These are phyloP conservation scores for Picea sitchensis DNA, from an alignment of 75 land plant genomes.

Conservation along the genomic window DNA sequence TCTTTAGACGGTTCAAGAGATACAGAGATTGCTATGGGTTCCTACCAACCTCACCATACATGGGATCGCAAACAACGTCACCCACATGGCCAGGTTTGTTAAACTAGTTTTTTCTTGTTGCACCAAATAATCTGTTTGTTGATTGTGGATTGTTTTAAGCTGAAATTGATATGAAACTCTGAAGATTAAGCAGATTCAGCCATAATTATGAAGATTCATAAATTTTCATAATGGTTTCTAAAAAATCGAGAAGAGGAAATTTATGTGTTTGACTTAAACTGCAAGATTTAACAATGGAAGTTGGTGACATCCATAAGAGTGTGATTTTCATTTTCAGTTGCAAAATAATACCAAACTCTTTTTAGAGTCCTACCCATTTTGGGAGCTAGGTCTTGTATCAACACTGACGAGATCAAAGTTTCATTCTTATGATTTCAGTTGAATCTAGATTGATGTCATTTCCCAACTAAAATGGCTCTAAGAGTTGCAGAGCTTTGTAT, in stretches of 20 bases:
- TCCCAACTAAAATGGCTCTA: neutral
- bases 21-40: constrained; percentile 45
- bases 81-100: constrained; percentile 44
- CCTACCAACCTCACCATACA: constrained; percentile 46
- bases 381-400: neutral
- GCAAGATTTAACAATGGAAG: neutral
- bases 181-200: neutral
- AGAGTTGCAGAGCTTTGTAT: neutral
- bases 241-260: neutral
- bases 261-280: neutral
- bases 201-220: neutral
- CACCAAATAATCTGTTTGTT: neutral
- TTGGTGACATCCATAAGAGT: neutral
- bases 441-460: neutral
- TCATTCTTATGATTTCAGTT: neutral
- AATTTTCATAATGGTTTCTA: neutral
- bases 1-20: constrained; percentile 41
- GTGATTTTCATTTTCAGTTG: neutral
- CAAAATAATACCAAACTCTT: neutral
- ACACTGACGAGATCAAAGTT: neutral
- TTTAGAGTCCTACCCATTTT: neutral
- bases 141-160: neutral
- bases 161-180: neutral
- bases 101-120: neutral
- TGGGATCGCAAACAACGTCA: constrained; percentile 22